Evolutionary conservation across 139 green algal species (phyloP), one percentile per base, ranked within the genome.

Genomic region (Eudorina sp.): DNA sequence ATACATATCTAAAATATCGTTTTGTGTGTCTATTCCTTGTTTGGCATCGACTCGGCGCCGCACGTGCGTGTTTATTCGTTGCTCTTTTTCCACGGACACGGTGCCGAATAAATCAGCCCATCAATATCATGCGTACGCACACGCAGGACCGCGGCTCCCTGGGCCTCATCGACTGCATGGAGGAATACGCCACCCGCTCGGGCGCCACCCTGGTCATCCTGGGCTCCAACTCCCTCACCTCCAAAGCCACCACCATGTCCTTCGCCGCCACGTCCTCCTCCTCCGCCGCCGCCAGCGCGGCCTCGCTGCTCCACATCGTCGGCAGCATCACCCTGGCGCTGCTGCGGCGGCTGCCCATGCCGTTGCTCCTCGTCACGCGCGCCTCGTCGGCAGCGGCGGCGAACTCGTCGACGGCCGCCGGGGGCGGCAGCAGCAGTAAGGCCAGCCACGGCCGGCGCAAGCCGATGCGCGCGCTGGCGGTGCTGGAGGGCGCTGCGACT

Each of bases 121-220:
- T 23, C 73, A 7, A 77, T 21, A 77, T 53, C 6, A 11, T 31
- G 31, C 4, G 9, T 19, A 40, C 69, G 29, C 4, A 40, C 21
- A 3, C 19, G 5, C 43, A 88, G 66, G 82, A 80, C 31, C 82
- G 82, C 34, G 36, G 48, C 31, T 27, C 11, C 3, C 40, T 36
- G 31, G 82, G 82, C 66, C 82, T 88, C 21, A 80, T 80, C 46
- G 66, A 88, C 31, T 76, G 62, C 60, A 86, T 86, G 80, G 45
- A 66, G n/a, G 38, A 62, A 14, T 86, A 68, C 62, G 41, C 40
- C 29, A n/a, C 3, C 11, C 38, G 0, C 13, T 34, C 69, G 0
- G 45, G 31, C 31, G 64, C 66, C 48, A 69, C 64, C 23, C 66
- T 80, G 13, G 82, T 78, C 21, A 34, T 88, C 4, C 53, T 88